A percentile compares a stretch with the other conserved stretches of the same genome.
Conservation (phyloP, 305 asterid genomes). For the Petunia hybrid region DNA sequence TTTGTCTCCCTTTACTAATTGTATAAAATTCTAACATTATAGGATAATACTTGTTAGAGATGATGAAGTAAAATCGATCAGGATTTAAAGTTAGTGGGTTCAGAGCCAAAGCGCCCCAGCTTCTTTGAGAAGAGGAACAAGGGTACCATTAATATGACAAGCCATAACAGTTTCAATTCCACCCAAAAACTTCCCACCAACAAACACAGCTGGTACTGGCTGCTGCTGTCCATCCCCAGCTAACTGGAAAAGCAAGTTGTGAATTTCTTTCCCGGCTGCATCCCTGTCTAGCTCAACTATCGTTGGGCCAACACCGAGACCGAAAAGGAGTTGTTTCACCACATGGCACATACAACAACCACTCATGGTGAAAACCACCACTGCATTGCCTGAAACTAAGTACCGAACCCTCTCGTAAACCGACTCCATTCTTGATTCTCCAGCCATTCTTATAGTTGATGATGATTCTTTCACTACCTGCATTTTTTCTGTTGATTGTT, state of each 20-base stretch:
- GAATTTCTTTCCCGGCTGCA: constrained; percentile 60
- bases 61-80: not conserved
- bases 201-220: constrained; percentile 75
- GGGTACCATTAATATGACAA: constrained; percentile 81
- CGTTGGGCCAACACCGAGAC: constrained; percentile 88
- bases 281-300: constrained; percentile 81
- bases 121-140: constrained; percentile 86
- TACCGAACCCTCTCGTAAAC: constrained; percentile 58
- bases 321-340: constrained; percentile 78
- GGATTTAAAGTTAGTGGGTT: constrained; percentile 18
- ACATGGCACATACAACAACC: constrained; percentile 97
- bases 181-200: constrained; percentile 86
- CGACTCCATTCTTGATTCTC: constrained; percentile 42
- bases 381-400: constrained; percentile 75
- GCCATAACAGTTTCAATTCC: constrained; percentile 85
- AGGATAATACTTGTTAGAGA: not conserved
- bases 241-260: constrained; percentile 56
- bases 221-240: constrained; percentile 48
- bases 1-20: not conserved
- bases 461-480: constrained; percentile 34
- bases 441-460: not conserved
- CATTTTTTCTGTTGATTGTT: constrained; percentile 15
- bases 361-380: constrained; percentile 81
- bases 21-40: not conserved
- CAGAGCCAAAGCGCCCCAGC: constrained; percentile 94